A percentile compares a stretch with the other conserved stretches of the same genome.
phyloP scores from a whole-genome alignment of 2,329 filamentous ascomycete genomes.

The Exophiala spinifera region DNA sequence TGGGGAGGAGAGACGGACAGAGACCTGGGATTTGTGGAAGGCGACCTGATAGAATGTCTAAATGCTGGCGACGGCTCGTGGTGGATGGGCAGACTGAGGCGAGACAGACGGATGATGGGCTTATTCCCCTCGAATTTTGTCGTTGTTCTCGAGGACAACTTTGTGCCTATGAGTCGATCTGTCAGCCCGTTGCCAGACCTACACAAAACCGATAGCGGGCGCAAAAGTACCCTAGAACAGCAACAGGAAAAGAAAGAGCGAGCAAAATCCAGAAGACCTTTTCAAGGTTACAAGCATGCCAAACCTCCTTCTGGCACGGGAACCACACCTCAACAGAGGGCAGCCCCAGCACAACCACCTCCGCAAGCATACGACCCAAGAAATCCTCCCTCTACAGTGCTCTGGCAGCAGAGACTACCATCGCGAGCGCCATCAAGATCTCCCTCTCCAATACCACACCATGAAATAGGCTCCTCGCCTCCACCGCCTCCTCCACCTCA shows the following conservation, averaged over 20 bases:
- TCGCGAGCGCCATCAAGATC: slow-evolving; percentile 37
- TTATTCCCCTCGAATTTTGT: slow-evolving; percentile 98
- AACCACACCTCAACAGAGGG: slow-evolving; percentile 21
- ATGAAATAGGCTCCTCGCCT: slow-evolving; percentile 65
- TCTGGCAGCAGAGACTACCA: slow-evolving; percentile 38
- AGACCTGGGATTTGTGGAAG: slow-evolving; percentile 95
- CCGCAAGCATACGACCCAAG: slow-evolving; percentile 36
- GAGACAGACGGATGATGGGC: slow-evolving; percentile 86
- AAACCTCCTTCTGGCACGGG: slow-evolving; percentile 37
- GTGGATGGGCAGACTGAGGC: slow-evolving; percentile 92
- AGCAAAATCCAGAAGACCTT: slow-evolving; percentile 60
- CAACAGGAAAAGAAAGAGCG: slow-evolving; percentile 50
- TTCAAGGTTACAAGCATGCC: slow-evolving; percentile 59
- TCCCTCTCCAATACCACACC: slow-evolving; percentile 29
- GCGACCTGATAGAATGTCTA: slow-evolving; percentile 94
- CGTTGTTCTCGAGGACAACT: slow-evolving; percentile 78
- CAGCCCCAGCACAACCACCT: slow-evolving; percentile 3
- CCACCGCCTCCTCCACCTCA: slow-evolving; percentile 82
- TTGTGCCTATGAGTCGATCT: slow-evolving; percentile 62
- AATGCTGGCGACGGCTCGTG: slow-evolving; percentile 97
- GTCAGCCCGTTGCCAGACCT: slow-evolving; percentile 52
- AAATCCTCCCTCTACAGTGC: slow-evolving; percentile 37
- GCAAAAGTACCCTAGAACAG: slow-evolving; percentile 19
- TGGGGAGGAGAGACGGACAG: slow-evolving; percentile 94
- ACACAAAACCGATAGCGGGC: slow-evolving; percentile 44